Base-by-base conservation (phyloP, 2,329 filamentous ascomycete species). In the Talaromyces rugulosus region DNA sequence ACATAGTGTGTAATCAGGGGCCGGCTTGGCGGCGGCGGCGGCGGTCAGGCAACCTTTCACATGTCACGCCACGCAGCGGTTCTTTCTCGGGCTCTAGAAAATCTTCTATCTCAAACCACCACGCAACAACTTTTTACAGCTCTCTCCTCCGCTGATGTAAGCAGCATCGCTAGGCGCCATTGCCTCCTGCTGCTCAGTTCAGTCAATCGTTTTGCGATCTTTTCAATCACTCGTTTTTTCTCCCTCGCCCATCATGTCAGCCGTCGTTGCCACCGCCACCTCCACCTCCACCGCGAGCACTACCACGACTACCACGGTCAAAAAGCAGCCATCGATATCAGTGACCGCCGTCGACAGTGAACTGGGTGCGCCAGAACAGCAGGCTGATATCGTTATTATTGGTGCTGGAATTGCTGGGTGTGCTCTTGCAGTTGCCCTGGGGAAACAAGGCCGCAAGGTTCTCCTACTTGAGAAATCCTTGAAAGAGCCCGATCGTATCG, bases 401-500 rank as follows among this genome's bases (percentile, higher is more conserved):
- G 95, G 95, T 67, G 95, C 92, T 2, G 95, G 95, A 60, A 84
- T 98, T 62, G 86, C 96, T 65, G 95, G 95, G 47, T 96, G 92
- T 75, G 91, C 93, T 23, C 82, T 92, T 27, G 94, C 95, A 18
- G 90, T 88, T 66, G 87, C 94, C 27, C 83, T 98, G 53, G 93
- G 90, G 63, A 88, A 90, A 69, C 95, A 98, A 79, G 93, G 92
- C 59, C 87, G 95, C 65, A 96, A 90, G 74, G 93, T 99, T 30
- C 84, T 98, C 30, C 81, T 99, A 58, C 85, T 99, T 57, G 95
- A 99, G 80, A 86, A 86, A 70, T 96, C 87, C 78, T 82, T 98
- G 78, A 92, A 92, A 77, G 89, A 98, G 80, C 95, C 95, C 23
- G 90, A 98, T 79, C 88, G 95, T 66, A 99, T 99, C 68, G 92